phyloP scores from a whole-genome alignment of 805 yeast species.

The Cyberlindnera saturnus region DNA sequence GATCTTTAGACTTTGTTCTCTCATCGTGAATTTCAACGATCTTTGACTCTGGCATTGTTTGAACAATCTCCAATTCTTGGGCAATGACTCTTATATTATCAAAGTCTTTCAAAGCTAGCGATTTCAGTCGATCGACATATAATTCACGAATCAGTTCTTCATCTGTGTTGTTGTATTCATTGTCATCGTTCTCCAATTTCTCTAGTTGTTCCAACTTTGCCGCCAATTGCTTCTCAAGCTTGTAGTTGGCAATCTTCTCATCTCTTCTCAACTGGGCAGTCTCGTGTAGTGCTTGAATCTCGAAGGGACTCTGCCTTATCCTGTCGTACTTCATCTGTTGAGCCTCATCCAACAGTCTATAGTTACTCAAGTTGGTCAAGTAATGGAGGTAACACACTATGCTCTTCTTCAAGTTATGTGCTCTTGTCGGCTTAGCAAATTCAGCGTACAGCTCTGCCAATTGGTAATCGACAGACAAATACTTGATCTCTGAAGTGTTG shows the following conservation, averaged over 20 bases:
- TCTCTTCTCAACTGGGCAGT: constrained; percentile 43
- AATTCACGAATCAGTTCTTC: constrained; percentile 60
- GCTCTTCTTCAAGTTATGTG: constrained; percentile 34
- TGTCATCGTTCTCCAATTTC: constrained; percentile 27
- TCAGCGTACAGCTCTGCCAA: constrained; percentile 36
- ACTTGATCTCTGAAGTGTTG: constrained; percentile 55
- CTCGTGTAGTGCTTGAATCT: constrained; percentile 32
- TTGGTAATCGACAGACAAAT: constrained; percentile 52
- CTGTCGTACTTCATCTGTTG: constrained; percentile 35
- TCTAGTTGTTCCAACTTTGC: constrained; percentile 37
- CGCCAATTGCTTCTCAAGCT: constrained; percentile 49
- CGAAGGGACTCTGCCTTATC: constrained; percentile 25
- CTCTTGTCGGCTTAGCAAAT: constrained; percentile 24
- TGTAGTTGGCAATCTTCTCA: constrained; percentile 66
- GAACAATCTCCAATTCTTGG: constrained; percentile 64
- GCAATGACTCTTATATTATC: constrained; percentile 48
- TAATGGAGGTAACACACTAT: constrained; percentile 40
- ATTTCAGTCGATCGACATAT: constrained; percentile 47
- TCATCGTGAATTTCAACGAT: constrained; percentile 16
- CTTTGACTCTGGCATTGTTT: constrained; percentile 34
- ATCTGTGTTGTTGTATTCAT: constrained; percentile 35
- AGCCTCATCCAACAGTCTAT: constrained; percentile 33
- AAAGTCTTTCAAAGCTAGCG: constrained; percentile 49
- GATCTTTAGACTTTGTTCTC: constrained; percentile 22
- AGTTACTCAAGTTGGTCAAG: constrained; percentile 38